These are phyloP conservation scores for Phlebiopsis gigantea DNA, from an alignment of 768 basidiomycete species.

Conservation along the genomic window DNA sequence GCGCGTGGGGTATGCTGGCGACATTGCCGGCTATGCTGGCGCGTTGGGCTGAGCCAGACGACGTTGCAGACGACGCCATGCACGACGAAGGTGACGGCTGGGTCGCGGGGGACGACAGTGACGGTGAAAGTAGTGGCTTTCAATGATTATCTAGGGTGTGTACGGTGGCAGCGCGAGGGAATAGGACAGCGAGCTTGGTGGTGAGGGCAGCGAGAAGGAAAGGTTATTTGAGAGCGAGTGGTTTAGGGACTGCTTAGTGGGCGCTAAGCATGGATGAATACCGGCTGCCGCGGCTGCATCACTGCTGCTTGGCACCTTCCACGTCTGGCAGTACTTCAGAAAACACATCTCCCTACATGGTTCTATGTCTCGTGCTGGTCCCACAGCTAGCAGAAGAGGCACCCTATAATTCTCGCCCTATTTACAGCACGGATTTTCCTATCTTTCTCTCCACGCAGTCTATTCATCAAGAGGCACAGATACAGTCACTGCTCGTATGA, in stretches of 20 bases:
- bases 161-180: neutral
- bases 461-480: constrained; percentile 4
- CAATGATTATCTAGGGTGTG: neutral
- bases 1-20: neutral
- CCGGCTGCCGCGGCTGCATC: constrained; percentile 1
- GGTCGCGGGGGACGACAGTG: neutral
- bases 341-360: neutral
- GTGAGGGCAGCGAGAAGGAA: neutral
- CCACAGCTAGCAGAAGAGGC: neutral
- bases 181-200: neutral
- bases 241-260: neutral
- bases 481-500: neutral
- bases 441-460: neutral
- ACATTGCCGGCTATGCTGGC: neutral
- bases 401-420: neutral
- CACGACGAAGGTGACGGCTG: neutral
- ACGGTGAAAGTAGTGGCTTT: neutral
- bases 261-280: constrained; percentile 1
- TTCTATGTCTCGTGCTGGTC: neutral
- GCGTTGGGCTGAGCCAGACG: neutral
- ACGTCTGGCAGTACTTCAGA: neutral
- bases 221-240: constrained; percentile 3
- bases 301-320: constrained; percentile 6
- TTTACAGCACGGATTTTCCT: constrained; percentile 1
- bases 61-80: constrained; percentile 5